Base-by-base conservation (phyloP, 1,284 basidiomycete genomes). In the Papiliotrema flavescens region DNA sequence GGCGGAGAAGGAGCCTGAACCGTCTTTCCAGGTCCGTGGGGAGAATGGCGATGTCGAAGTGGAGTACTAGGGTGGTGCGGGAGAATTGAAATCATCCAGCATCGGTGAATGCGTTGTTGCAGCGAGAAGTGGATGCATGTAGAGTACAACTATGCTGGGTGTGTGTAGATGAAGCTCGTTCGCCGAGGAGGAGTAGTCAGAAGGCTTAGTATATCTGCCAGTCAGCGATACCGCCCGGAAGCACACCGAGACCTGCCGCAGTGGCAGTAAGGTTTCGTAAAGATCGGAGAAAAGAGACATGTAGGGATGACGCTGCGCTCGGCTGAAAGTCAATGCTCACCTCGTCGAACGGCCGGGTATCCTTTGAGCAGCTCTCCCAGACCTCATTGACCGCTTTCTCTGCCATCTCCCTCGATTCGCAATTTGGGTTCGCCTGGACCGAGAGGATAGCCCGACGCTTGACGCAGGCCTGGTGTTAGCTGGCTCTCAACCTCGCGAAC, bases 321-420 rank as follows among this genome's bases (percentile, higher is more conserved):
- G 19, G 3, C 14, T 17, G 11, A 20, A 40, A 39, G 13, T 22
- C 14, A 8, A 34, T 14, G 55, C 66, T 47, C 48, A 94, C 90
- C 85, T 97, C 92, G 76, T 98, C 95, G 75, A 98, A 98, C 7
- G 95, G 95, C 63, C 94, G 79, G 7, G 94, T 98, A 74, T 98
- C 95, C 47, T 83, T 85, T 77, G 93, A 95, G 76, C 95, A 98
- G 65, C 89, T 91, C 65, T 92, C 89, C 87, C 89, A 98, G 43
- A 97, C 95, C 74, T 97, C 90, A 64, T 97, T 95, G 47, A 98
- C 94, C 2, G 85, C 90, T 55, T 83, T 82, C 72, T 92, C 89
- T 5, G 95, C 95, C 47, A 87, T 81, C 14, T 82, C 87, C 45
- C 80, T 77, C 62, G 86, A 83, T 2, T 85, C 84, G 71, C 91